Evolutionary conservation across 139 green algal species (phyloP).

Genomic region (Monoraphidium neglectum): DNA sequence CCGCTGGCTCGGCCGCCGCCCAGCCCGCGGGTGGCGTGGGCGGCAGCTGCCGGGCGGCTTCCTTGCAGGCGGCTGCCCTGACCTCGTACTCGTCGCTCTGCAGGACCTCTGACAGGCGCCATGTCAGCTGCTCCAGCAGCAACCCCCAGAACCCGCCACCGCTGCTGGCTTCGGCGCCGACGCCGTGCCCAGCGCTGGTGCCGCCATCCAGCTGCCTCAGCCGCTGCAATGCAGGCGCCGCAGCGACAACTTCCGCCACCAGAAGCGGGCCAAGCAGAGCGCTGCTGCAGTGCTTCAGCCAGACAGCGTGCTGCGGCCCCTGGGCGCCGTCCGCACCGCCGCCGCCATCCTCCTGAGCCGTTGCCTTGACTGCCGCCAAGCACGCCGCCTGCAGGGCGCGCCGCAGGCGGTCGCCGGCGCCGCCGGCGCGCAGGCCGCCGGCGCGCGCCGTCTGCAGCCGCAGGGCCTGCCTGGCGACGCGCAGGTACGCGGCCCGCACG

Average conservation of each 20-base stretch:
- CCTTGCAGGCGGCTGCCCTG: slow-evolving; percentile 55
- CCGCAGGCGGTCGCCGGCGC: not conserved
- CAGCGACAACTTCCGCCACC: not conserved
- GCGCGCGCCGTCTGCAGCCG: slow-evolving; percentile 9
- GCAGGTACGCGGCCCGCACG: slow-evolving; percentile 26
- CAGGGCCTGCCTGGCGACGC: slow-evolving; percentile 5
- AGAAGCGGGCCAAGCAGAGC: slow-evolving; percentile 18
- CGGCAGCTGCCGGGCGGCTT: slow-evolving; percentile 25
- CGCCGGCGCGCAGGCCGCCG: slow-evolving; percentile 6
- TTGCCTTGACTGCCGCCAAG: not conserved
- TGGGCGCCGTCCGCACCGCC: slow-evolving; percentile 7
- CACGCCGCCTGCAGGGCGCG: not conserved
- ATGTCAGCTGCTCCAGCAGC: slow-evolving; percentile 12
- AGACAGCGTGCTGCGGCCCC: slow-evolving; percentile 15
- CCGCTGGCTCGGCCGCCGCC: not conserved
- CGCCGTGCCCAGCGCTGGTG: not conserved
- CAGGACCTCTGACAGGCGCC: slow-evolving; percentile 37
- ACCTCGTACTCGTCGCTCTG: slow-evolving; percentile 53
- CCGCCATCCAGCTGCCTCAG: slow-evolving; percentile 12
- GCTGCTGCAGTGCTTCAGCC: not conserved
- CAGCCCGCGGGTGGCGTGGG: slow-evolving; percentile 6
- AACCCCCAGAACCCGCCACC: not conserved
- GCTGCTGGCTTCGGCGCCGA: not conserved
- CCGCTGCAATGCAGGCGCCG: slow-evolving; percentile 2
- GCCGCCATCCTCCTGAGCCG: not conserved